Evolutionary conservation across 148 eudicot genomes (phyloP).

Genomic region (Rhododendron henanense): DNA sequence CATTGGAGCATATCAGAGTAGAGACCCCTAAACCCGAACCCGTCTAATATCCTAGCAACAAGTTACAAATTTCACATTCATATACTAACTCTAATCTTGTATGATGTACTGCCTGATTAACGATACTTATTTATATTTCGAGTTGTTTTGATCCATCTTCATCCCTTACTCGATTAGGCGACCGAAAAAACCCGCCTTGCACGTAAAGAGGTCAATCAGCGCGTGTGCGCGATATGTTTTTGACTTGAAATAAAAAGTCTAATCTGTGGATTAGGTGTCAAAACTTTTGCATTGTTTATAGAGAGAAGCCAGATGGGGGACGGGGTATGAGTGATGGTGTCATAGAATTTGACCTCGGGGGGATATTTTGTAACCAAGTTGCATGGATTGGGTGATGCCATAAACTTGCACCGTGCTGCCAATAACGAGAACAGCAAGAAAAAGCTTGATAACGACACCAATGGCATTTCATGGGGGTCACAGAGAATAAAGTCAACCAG

Average conservation of each 20-base stretch:
- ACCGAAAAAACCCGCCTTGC: neutral
- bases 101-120: neutral
- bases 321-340: neutral
- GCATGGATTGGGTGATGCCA: slow-evolving; percentile 6
- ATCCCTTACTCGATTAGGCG: neutral
- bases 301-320: neutral
- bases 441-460: neutral
- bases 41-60: neutral
- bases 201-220: neutral
- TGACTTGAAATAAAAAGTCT: slow-evolving; percentile 1
- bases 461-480: neutral
- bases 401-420: neutral
- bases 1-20: neutral
- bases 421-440: neutral
- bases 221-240: neutral
- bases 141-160: neutral
- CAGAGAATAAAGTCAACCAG: slow-evolving; percentile 14
- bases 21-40: neutral
- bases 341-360: slow-evolving; percentile 18
- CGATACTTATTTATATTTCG: neutral
- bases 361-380: neutral
- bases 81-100: neutral
- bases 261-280: slow-evolving; percentile 5
- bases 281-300: neutral
- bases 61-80: neutral